Base-by-base conservation (phyloP, 176 grass and related monocot genomes). In the Avena insularis region DNA sequence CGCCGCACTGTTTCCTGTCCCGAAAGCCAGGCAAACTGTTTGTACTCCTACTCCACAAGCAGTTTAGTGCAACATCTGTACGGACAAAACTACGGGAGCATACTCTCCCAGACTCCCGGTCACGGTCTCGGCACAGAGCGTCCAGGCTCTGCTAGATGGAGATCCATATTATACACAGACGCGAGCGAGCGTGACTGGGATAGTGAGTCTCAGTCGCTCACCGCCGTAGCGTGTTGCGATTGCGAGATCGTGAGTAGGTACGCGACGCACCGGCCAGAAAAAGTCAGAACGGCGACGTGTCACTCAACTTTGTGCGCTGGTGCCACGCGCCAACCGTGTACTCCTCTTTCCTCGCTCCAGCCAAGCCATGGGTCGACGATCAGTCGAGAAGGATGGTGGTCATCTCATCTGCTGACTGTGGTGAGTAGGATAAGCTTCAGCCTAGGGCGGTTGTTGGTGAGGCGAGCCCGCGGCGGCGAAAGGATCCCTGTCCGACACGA, bases 331-430 rank as follows among this genome's bases (percentile, higher is more conserved):
- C 43, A 46, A 46, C 4, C 43, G 4, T 46, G 43, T 8, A 8
- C 43, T 46, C 8, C 8, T 46, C 43, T 46, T 46, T 46, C 35
- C 35, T 36, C 35, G 35, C 35, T 36, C 35, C 35, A 36, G 35
- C 35, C 2, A 36, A 36, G 43, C 43, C 6, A 46, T 36, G 2
- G 35, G 35, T 46, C 43, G 43, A 8, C 43, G 43, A 46, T 46
- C 12, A 53, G 48, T 76, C 73, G 74, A 77, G 74, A 77, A 55
- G 74, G 27, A 9, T 55, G 73, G 73, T 14, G 62, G 62, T 36
- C 35, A 36, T 36, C 35, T 36, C 35, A 35, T 64, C 4, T 14
- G 23, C 5, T 45, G 43, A 45, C 43, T 7, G 62, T 51, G 73
- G 35, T 35, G 48, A 10, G 48, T 31, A 33, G 73, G 25, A 75